These are phyloP conservation scores for Potentilla sterilis DNA, from an alignment of 306 rosid genomes.

Conservation along the genomic window DNA sequence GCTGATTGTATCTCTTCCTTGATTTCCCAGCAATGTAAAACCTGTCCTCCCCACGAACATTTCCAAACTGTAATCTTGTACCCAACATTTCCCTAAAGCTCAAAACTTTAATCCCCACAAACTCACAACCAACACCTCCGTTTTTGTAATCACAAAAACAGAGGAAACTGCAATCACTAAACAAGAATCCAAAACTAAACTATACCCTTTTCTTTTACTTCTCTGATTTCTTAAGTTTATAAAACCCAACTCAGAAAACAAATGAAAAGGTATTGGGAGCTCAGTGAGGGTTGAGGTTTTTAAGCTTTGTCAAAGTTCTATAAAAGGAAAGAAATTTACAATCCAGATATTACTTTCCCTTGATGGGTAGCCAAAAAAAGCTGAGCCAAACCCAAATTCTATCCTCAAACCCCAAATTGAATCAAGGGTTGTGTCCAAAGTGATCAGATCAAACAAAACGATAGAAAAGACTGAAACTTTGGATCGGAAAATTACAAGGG, in stretches of 20 bases:
- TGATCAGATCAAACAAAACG: slow-evolving; percentile 27
- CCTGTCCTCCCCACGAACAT: slow-evolving; percentile 56
- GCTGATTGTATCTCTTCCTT: slow-evolving; percentile 55
- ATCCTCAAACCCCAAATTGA: slow-evolving; percentile 6
- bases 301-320: slow-evolving; percentile 11
- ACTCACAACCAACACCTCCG: slow-evolving; percentile 14
- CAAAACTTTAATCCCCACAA: background rate
- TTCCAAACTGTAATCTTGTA: slow-evolving; percentile 50
- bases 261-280: background rate
- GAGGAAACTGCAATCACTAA: slow-evolving; percentile 17
- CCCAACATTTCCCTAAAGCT: slow-evolving; percentile 60
- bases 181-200: background rate
- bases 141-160: slow-evolving; percentile 23
- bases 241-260: slow-evolving; percentile 18
- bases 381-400: slow-evolving; percentile 10
- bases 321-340: background rate
- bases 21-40: slow-evolving; percentile 67
- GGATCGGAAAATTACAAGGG: slow-evolving; percentile 30
- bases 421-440: slow-evolving; percentile 12
- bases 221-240: background rate
- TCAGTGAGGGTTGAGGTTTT: background rate
- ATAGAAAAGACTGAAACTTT: slow-evolving; percentile 18
- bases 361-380: slow-evolving; percentile 32
- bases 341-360: slow-evolving; percentile 4
- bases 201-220: background rate